Evolutionary conservation across 139 green algal species (phyloP), one percentile per base, ranked within the genome.

Genomic region (Bryopsis sp.): DNA sequence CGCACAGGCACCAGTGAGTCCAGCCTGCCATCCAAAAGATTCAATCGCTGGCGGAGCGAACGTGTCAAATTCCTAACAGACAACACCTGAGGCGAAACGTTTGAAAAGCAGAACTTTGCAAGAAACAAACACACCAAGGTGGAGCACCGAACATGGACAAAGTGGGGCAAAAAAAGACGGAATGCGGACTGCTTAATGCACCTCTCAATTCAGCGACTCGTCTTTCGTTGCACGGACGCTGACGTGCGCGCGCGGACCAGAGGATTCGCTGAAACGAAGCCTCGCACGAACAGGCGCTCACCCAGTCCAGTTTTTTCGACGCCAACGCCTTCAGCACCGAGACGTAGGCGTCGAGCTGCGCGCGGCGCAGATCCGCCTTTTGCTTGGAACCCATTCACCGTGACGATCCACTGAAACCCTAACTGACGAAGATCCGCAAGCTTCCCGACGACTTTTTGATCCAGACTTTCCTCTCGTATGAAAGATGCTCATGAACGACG

Each of bases 251-350:
- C 19, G 43, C 43, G 43, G 43, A 19, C 43, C 43, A 19, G 43
- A n/a, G n/a, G n/a, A n/a, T n/a, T n/a, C n/a, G 15, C 19, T 19
- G 15, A 19, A 54, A 11, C 43, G 43, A 54, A 11, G 43, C 15
- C 19, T 54, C 19, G 15, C 43, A 54, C 15, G 43, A 19, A 54
- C 43, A 19, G 62, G 3, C 19, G 15, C 26, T 35, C 26, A 69
- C 62, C 62, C 62, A 69, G 37, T 69, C 62, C 6, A 69, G 62
- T 54, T 69, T 69, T 8, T 57, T 36, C 6, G 43, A 35, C 31
- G 62, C 48, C 35, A 69, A 36, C 3, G 62, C 62, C 24, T 54
- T 50, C 6, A 69, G 37, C 11, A 69, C 62, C 35, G 62, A 35
- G 39, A 50, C 39, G 62, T 47, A 69, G 7, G 62, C 62, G 8